These are phyloP conservation scores for Termitomyces sp. DNA, from an alignment of 768 basidiomycete species.

Conservation along the genomic window DNA sequence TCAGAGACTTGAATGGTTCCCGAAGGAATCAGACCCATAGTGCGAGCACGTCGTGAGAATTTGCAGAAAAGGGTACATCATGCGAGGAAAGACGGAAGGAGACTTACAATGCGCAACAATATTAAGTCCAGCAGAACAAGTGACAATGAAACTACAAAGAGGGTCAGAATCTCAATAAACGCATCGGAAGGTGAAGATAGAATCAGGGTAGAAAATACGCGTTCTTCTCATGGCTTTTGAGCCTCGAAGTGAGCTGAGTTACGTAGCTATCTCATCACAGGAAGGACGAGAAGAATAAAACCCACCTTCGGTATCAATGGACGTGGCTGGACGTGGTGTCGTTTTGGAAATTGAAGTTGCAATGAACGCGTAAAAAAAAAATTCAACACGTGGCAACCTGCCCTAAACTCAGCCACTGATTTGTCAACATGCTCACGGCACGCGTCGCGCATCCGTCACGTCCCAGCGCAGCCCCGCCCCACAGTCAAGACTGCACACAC, in stretches of 20 bases:
- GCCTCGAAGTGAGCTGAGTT: conserved; percentile 73
- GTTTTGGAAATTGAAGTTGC: too few relatives aligned
- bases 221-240: conserved; percentile 53
- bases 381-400: not conserved
- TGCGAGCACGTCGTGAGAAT: conserved; percentile 58
- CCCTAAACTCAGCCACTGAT: not conserved
- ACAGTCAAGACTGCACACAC: too few relatives aligned
- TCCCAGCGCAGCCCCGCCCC: too few relatives aligned
- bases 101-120: conserved; percentile 25
- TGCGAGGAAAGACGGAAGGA: conserved; percentile 10
- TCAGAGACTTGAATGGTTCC: conserved; percentile 88
- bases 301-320: not conserved
- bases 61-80: conserved; percentile 47
- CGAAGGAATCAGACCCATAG: conserved; percentile 61
- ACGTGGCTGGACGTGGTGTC: too few relatives aligned
- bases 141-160: not conserved
- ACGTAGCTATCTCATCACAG: conserved; percentile 17
- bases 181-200: too few relatives aligned
- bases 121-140: not conserved
- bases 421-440: too few relatives aligned
- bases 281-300: not conserved
- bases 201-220: conserved; percentile 40
- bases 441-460: too few relatives aligned
- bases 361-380: not conserved
- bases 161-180: not conserved